Evolutionary conservation across 1,139 yeast species (phyloP), one percentile per base, ranked within the genome.

Genomic region (Tardiomyces depauwii): DNA sequence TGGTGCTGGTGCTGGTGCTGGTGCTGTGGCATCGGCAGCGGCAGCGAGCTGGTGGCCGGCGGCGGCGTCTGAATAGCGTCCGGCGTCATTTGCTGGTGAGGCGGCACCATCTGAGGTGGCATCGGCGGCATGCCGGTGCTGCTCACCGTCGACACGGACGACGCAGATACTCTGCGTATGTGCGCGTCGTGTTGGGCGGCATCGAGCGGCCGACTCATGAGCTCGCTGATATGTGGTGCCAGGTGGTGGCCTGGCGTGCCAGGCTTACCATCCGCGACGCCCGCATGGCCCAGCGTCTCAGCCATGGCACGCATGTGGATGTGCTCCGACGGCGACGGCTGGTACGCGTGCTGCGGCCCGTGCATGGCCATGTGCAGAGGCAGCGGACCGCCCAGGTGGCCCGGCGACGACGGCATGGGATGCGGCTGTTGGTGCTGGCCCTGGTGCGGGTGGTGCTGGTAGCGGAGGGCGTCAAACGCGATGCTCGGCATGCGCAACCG

Each of bases 391-490:
- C 12, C 7, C 19, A 23, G 58, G 53, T 47, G 55, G 44, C 56
- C 50, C 21, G 46, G 55, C 40, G 49, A 56, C 42, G 49, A 57
- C 41, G 45, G 50, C 30, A 40, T 45, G 36, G 18, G 41, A 30
- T 41, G 49, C 38, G 16, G 19, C 16, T 38, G 44, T 44, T 38
- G 63, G 36, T 16, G 41, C 25, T 41, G 49, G 25, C 28, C 44
- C 25, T 43, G 47, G 40, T 43, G 48, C n/a, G 43, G 53, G 18
- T 23, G 46, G 14, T 30, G 36, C 13, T 12, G 27, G 27, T 41
- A 14, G 27, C 42, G 19, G 13, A 53, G 28, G 47, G 44, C 38
- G 53, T 56, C 40, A 46, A 51, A 19, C 42, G 45, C 18, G 27
- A 41, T 30, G 42, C 36, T 30, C 5, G 36, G 36, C 5, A 30